Evolutionary conservation across 306 rosid genomes (phyloP).

Genomic region (Lotus japonicus): DNA sequence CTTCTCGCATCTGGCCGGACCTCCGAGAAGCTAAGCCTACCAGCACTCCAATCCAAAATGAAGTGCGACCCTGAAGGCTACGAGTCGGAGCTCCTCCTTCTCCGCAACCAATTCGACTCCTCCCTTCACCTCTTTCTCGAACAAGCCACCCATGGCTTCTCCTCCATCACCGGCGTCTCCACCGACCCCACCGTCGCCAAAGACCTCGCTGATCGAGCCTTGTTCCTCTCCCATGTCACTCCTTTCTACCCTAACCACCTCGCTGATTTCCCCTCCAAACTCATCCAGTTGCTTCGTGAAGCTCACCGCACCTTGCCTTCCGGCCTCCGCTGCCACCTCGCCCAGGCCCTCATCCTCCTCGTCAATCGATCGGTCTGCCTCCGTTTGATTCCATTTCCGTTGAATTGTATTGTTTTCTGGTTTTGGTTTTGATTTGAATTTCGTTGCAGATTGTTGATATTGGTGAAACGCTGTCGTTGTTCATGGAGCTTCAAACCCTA

Average conservation of each 20-base stretch:
- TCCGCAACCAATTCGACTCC: constrained; percentile 63
- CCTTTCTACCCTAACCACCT: constrained; percentile 56
- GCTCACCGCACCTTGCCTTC: constrained; percentile 53
- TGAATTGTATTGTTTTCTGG: not conserved
- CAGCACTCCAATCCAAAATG: constrained; percentile 70
- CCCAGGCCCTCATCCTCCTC: constrained; percentile 61
- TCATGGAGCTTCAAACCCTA: constrained; percentile 76
- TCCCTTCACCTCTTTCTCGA: constrained; percentile 61
- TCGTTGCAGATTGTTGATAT: constrained; percentile 45
- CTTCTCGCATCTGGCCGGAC: constrained; percentile 43
- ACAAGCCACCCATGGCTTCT: constrained; percentile 60
- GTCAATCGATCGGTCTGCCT: constrained; percentile 49
- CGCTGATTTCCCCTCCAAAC: constrained; percentile 48
- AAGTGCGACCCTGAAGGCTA: constrained; percentile 88
- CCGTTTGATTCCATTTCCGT: not conserved
- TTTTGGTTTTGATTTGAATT: not conserved
- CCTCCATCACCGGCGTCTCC: constrained; percentile 60
- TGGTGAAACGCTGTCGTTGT: constrained; percentile 55
- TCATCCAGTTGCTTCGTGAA: constrained; percentile 50
- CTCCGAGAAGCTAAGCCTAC: constrained; percentile 62
- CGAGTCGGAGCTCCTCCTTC: constrained; percentile 51
- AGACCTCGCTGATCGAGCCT: constrained; percentile 66
- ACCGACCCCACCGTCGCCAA: constrained; percentile 61
- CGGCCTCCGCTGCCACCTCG: constrained; percentile 44
- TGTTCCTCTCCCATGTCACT: constrained; percentile 68